These are phyloP conservation scores for Prunus persica DNA, from an alignment of 306 rosid species.

Conservation along the genomic window Prunus_persica_NCBIv2 NC_034012.1:14599001-14599500, in stretches of 20 bases:
- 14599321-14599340: not conserved
- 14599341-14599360: not conserved
- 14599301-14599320: not conserved
- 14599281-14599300: not conserved
- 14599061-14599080: constrained; percentile 18
- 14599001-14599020: constrained; percentile 39
- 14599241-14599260: constrained; percentile 19
- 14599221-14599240: constrained; percentile 19
- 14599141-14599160: not conserved
- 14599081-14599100: constrained; percentile 20
- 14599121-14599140: constrained; percentile 27
- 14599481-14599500: too few relatives aligned
- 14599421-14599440: too few relatives aligned
- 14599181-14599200: constrained; percentile 38
- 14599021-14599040: constrained; percentile 43
- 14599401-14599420: too few relatives aligned
- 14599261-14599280: constrained; percentile 27
- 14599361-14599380: not conserved
- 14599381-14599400: too few relatives aligned
- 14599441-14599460: too few relatives aligned
- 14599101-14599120: constrained; percentile 33
- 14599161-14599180: constrained; percentile 6
- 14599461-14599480: too few relatives aligned
- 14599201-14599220: constrained; percentile 52
- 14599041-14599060: constrained; percentile 36